phyloP scores from a whole-genome alignment of 108 stramenopile genomes.

The Stephanodiscus minutulus region DNA sequence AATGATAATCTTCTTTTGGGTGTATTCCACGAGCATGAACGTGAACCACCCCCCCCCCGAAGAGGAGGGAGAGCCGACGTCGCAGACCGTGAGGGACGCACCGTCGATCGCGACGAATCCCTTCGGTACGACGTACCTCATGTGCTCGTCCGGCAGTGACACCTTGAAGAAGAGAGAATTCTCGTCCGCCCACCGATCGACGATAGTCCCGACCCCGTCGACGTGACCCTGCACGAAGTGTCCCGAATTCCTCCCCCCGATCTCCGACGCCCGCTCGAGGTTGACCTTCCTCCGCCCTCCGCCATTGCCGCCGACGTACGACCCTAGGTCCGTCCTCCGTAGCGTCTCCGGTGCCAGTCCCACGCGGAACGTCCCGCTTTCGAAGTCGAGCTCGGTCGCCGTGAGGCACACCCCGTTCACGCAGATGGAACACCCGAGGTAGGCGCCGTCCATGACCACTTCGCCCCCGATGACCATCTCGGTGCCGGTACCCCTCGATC shows the following conservation, averaged over 20 bases:
- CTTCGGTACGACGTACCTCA: conserved; percentile 95
- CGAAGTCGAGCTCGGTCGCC: conserved; percentile 73
- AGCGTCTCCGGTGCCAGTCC: conserved; percentile 95
- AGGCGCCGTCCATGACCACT: conserved; percentile 90
- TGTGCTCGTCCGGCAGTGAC: conserved; percentile 61
- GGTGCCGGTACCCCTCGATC: conserved; percentile 73
- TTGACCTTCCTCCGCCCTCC: conserved; percentile 78
- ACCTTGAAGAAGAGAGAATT: conserved; percentile 93
- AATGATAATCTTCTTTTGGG: conserved; percentile 93
- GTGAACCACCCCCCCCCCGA: conserved; percentile 84
- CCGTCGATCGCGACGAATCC: conserved; percentile 99
- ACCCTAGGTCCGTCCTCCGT: conserved; percentile 81
- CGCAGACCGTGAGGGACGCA: conserved; percentile 93
- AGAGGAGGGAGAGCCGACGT: conserved; percentile 61
- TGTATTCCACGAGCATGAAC: conserved; percentile 99
- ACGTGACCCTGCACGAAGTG: conserved; percentile 99
- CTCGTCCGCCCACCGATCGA: conserved; percentile 78
- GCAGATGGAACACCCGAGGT: conserved; percentile 93
- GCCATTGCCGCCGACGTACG: conserved; percentile 4
- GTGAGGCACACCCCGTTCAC: conserved; percentile 99
- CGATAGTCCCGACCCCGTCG: conserved; percentile 87
- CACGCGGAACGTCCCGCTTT: conserved; percentile 72
- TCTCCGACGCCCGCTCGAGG: conserved; percentile 91
- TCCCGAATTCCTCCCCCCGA: conserved; percentile 93
- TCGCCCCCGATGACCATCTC: conserved; percentile 81